Evolutionary conservation across 2,329 filamentous ascomycete genomes (phyloP), one percentile per base, ranked within the genome.

Genomic region (Hypoxylon sp.): DNA sequence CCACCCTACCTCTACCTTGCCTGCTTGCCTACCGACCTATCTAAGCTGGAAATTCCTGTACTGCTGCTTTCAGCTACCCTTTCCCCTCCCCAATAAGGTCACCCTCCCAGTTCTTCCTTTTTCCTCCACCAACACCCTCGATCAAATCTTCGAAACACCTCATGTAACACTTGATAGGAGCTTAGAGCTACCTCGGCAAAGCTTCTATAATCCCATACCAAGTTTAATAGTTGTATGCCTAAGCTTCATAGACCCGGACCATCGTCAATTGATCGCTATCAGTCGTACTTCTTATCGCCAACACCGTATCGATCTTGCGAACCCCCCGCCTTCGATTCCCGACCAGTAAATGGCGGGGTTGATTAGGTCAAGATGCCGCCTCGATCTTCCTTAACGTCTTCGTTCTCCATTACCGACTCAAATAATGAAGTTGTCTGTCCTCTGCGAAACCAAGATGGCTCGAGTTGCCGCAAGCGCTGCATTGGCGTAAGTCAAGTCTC

Each of bases 371-470:
- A 86, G 83, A 97, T 97, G 94, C 94, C 94, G 83, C 93, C 93
- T 78, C 90, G 93, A 87, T 89, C 92, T 76, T 91, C 93, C 73
- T 86, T 97, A 78, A 96, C 93, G 70, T 93, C 92, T 78, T 96
- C 93, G 72, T 97, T 97, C 81, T 94, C 93, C 73, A 92, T 97
- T 76, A 93, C 93, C 76, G 93, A 97, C 85, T 88, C 91, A 80
- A 95, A 93, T 81, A 97, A 97, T 81, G 95, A 98, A 83, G 96
- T 99, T 79, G 93, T 98, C 78, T 99, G 96, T 83, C 96, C 96
- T 74, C 85, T 99, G 81, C 90, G 90, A 78, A 98, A 98, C 80
- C 94, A 97, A 79, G 96, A 99, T 89, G 93, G 93, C 80, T 97
- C 94, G 74, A 93, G 91, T 83, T 99, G 96, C 85, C 91, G 95